A percentile compares a stretch with the other conserved stretches of the same genome.
phyloP scores from a whole-genome alignment of 208 protist genomes.

The Strigomonas culicis region DNA sequence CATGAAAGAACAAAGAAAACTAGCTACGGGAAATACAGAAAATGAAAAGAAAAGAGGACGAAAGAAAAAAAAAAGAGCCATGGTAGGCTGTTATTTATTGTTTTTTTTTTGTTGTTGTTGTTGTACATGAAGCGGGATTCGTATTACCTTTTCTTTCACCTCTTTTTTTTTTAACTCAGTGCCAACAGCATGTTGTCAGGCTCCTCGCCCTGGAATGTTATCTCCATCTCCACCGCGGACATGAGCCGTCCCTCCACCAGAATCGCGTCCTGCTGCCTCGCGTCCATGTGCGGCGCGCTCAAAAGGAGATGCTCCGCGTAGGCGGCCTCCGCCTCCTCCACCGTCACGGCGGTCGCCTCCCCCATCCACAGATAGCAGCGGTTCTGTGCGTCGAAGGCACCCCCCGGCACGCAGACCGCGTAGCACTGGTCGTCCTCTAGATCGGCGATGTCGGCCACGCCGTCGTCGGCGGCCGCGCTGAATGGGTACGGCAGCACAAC shows the following conservation, averaged over 20 bases:
- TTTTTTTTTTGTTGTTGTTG: conserved; percentile 4
- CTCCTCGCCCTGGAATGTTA: conserved; percentile 61
- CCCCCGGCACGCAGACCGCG: conserved; percentile 39
- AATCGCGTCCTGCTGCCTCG: neutral
- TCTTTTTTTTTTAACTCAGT: conserved; percentile 11
- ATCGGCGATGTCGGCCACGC: conserved; percentile 47
- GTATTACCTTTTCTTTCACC: conserved; percentile 10
- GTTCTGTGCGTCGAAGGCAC: conserved; percentile 5
- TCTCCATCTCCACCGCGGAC: conserved; percentile 24
- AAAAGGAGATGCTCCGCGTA: conserved; percentile 7
- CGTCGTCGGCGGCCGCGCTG: conserved; percentile 14
- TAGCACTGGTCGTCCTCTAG: conserved; percentile 49
- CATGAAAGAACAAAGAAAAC: neutral
- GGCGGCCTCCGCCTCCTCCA: conserved; percentile 20
- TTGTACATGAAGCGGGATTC: neutral
- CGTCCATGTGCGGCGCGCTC: neutral
- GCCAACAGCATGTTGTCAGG: conserved; percentile 66
- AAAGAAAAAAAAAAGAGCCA: conserved; percentile 2
- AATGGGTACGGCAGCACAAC: conserved; percentile 37
- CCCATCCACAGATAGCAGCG: conserved; percentile 58
- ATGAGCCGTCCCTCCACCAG: conserved; percentile 17
- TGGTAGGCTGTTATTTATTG: neutral
- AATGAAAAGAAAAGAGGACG: conserved; percentile 8
- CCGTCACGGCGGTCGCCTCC: conserved; percentile 19
- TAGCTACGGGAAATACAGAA: neutral